Conservation (phyloP, 2,329 filamentous ascomycete species). For the Immersiporthe knoxdaviesiana region DNA sequence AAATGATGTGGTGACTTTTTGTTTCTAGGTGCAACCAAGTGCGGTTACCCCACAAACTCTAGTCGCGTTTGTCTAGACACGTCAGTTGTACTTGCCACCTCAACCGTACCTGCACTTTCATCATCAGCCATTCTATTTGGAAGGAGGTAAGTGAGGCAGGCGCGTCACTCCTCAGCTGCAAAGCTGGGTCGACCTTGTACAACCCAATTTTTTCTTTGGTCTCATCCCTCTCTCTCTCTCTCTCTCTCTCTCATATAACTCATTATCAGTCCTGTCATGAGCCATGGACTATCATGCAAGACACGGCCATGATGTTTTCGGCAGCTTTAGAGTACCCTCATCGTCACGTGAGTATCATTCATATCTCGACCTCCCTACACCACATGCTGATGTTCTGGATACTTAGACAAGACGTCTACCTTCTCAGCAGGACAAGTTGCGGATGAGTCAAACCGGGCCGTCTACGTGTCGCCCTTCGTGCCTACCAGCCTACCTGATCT, state of each 20-base stretch:
- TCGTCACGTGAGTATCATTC: conserved; percentile 54
- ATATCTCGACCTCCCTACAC: neutral
- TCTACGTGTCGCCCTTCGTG: conserved; percentile 54
- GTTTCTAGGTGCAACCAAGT: neutral
- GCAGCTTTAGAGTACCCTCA: conserved; percentile 60
- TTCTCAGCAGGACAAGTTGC: conserved; percentile 76
- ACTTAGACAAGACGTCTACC: conserved; percentile 75
- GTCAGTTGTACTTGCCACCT: conserved; percentile 11
- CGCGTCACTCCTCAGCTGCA: neutral
- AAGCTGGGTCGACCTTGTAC: neutral
- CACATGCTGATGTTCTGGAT: conserved; percentile 12
- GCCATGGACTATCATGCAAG: conserved; percentile 62
- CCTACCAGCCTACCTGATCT: conserved; percentile 59
- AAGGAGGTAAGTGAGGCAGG: neutral
- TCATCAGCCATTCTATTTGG: neutral
- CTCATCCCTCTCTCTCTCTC: too few relatives aligned
- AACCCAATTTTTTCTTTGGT: too few relatives aligned
- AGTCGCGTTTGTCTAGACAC: conserved; percentile 16
- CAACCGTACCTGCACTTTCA: neutral
- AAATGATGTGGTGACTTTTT: neutral
- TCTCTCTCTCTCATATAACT: neutral
- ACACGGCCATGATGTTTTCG: conserved; percentile 62
- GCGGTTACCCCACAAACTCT: conserved; percentile 22
- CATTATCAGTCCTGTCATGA: neutral
- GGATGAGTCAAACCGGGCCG: conserved; percentile 58